A percentile compares a stretch with the other conserved stretches of the same genome.
Conservation (phyloP, 108 stramenopile species). For the Cyclotella atomus region DNA sequence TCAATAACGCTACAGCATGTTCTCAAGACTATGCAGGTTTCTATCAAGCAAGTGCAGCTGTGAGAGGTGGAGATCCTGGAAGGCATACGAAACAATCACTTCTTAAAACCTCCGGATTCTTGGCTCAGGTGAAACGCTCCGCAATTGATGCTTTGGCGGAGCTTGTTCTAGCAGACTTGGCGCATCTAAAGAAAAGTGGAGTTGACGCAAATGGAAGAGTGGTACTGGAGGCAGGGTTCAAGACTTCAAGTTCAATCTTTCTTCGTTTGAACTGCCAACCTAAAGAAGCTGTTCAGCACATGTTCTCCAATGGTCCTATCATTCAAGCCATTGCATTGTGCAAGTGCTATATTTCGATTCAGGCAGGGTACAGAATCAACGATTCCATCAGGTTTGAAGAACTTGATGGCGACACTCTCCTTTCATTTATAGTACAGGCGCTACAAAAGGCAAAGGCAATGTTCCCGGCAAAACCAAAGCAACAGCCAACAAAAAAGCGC, state of each 20-base stretch:
- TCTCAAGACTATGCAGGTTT: constrained; percentile 74
- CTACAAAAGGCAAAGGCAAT: constrained; percentile 33
- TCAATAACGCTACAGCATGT: constrained; percentile 49
- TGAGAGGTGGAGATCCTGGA: constrained; percentile 51
- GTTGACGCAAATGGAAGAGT: constrained; percentile 31
- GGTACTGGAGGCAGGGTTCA: constrained; percentile 48
- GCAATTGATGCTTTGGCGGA: constrained; percentile 65
- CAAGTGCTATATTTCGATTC: constrained; percentile 57
- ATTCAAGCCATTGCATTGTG: constrained; percentile 68
- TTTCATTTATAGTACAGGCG: constrained; percentile 37
- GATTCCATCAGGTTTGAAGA: constrained; percentile 33
- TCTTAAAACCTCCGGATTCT: constrained; percentile 52
- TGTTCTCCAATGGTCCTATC: constrained; percentile 33
- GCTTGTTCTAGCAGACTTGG: constrained; percentile 61
- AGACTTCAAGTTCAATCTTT: constrained; percentile 64
- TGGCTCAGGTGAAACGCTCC: constrained; percentile 60
- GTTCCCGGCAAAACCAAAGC: constrained; percentile 16
- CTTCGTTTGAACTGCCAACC: constrained; percentile 67
- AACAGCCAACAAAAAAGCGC: too few relatives aligned
- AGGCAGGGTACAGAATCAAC: constrained; percentile 40
- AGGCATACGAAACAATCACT: constrained; percentile 60
- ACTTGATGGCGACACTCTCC: constrained; percentile 31
- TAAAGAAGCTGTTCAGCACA: constrained; percentile 57
- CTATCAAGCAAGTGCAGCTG: constrained; percentile 71
- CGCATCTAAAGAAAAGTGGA: constrained; percentile 41